Percentiles rank a stretch among this genome's conserved stretches.
Conservation (phyloP, 208 protist species). For the Trypanosoma platydactyli region DNA sequence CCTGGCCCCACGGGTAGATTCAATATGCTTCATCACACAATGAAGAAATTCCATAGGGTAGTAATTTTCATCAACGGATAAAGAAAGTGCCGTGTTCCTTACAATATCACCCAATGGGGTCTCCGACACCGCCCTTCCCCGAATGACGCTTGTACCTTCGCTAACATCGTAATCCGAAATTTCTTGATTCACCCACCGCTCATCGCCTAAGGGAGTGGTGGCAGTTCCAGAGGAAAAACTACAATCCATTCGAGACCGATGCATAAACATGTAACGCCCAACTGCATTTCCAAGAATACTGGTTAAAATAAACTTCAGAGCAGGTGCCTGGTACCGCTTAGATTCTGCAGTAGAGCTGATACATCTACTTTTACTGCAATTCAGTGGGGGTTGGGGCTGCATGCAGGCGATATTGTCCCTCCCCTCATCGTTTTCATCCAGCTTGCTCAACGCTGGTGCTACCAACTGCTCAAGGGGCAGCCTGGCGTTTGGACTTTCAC, state of each 20-base stretch:
- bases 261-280: neutral
- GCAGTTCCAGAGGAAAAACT: neutral
- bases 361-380: slow-evolving; percentile 1
- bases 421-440: neutral
- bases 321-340: neutral
- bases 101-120: neutral
- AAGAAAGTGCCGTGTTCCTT: slow-evolving; percentile 1
- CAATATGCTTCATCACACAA: slow-evolving; percentile 18
- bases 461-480: no score
- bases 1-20: slow-evolving; percentile 13
- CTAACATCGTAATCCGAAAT: slow-evolving; percentile 3
- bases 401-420: neutral
- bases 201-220: neutral
- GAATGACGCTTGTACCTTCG: slow-evolving; percentile 6
- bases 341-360: neutral
- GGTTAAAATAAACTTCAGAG: slow-evolving; percentile 14
- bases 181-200: slow-evolving; percentile 6
- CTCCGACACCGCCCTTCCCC: neutral
- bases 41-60: slow-evolving; percentile 25
- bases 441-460: no score
- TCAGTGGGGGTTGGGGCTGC: neutral
- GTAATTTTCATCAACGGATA: slow-evolving; percentile 2
- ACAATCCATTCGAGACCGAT: neutral
- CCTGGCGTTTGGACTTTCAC: no score
- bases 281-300: neutral